Percentiles rank a stretch among this genome's conserved stretches.
These are phyloP conservation scores for Asterochloris sp. DNA, from an alignment of 139 green algal genomes.

Conservation along the genomic window DNA sequence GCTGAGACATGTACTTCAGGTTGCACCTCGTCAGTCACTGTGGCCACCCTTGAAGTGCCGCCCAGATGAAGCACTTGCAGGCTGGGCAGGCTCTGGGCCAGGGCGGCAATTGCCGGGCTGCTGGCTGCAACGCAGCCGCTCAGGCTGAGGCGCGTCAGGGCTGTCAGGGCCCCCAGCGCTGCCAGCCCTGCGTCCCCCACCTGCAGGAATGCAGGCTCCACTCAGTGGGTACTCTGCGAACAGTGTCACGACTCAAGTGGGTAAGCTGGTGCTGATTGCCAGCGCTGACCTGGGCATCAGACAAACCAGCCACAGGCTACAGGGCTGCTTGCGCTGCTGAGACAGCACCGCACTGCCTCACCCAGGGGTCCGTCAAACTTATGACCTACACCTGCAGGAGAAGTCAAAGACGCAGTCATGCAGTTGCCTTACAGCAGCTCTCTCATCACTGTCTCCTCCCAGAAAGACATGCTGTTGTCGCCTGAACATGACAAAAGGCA, in stretches of 20 bases:
- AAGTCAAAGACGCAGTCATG: too few species aligned
- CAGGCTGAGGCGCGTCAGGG: constrained; percentile 15
- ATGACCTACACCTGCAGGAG: too few species aligned
- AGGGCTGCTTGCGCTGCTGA: too few species aligned
- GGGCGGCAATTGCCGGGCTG: constrained; percentile 9
- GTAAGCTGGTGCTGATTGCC: too few species aligned
- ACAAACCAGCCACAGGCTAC: too few species aligned
- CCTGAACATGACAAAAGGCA: not conserved
- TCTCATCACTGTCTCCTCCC: too few species aligned
- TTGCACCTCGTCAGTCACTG: constrained; percentile 31
- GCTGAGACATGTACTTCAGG: not conserved
- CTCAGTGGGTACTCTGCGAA: too few species aligned
- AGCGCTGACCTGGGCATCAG: too few species aligned
- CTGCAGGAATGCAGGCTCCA: constrained; percentile 23
- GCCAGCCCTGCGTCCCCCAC: constrained; percentile 36
- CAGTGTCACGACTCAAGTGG: too few species aligned
- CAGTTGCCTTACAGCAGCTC: too few species aligned
- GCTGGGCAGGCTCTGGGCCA: constrained; percentile 16
- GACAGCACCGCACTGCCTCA: too few species aligned
- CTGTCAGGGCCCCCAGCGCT: constrained; percentile 5
- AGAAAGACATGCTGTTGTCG: not conserved
- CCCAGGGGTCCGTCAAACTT: too few species aligned
- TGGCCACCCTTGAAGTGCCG: constrained; percentile 39
- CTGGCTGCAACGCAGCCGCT: constrained; percentile 23
- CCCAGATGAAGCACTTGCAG: constrained; percentile 30